phyloP scores from a whole-genome alignment of 768 basidiomycete species.

The Phylloporus arenicola region DNA sequence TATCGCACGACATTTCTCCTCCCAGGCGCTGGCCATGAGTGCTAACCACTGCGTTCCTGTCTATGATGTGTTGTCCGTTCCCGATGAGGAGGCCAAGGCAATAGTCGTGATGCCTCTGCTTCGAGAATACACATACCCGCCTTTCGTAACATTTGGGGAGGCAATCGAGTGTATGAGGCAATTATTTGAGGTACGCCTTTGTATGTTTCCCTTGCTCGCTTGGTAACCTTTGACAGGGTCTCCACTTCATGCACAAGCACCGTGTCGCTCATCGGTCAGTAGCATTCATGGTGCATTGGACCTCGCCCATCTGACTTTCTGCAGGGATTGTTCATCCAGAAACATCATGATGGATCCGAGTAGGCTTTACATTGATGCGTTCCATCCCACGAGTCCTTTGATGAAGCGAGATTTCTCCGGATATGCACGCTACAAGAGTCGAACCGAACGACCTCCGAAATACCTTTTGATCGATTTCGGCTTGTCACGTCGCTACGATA shows the following conservation, averaged over 20 bases:
- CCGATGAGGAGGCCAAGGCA: neutral
- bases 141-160: constrained; percentile 21
- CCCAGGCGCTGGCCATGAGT: neutral
- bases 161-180: constrained; percentile 27
- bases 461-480: constrained; percentile 27
- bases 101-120: constrained; percentile 36
- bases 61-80: constrained; percentile 18
- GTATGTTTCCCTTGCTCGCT: accelerated
- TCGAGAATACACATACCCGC: constrained; percentile 17
- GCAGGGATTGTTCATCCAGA: constrained; percentile 23
- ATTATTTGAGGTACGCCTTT: constrained; percentile 23
- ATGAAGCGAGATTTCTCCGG: constrained; percentile 20
- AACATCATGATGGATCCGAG: constrained; percentile 34
- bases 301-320: neutral
- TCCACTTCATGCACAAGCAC: constrained; percentile 24
- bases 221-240: constrained; percentile 9
- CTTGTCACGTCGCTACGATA: constrained; percentile 25
- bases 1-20: constrained; percentile 24
- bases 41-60: constrained; percentile 35
- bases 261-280: constrained; percentile 13
- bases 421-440: constrained; percentile 12
- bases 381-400: constrained; percentile 18
- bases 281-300: neutral
- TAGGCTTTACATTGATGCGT: constrained; percentile 23
- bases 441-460: constrained; percentile 17